phyloP scores from a whole-genome alignment of 257 asterid species.

The Fraxinus cuspidata region DNA sequence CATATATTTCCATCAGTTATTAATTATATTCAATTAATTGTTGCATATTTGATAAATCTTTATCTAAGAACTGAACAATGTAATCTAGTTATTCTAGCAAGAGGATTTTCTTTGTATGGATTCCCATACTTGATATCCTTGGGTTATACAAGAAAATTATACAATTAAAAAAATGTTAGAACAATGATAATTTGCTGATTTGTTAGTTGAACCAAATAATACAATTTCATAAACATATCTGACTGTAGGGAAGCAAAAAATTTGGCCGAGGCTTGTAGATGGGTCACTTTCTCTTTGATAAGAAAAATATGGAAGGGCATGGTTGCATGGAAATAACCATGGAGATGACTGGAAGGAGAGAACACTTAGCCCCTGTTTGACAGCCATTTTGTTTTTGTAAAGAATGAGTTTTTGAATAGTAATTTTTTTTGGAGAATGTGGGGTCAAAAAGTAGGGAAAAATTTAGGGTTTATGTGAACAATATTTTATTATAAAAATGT shows the following conservation, averaged over 20 bases:
- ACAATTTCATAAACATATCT: not conserved
- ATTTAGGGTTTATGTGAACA: no score
- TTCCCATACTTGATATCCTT: not conserved
- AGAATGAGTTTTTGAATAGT: no score
- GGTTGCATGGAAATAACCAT: slow-evolving; percentile 15
- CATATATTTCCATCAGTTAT: not conserved
- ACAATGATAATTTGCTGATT: slow-evolving; percentile 2
- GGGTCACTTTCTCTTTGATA: not conserved
- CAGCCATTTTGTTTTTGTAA: no score
- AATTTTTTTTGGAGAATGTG: no score
- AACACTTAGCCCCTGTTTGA: not conserved
- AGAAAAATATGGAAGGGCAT: slow-evolving; percentile 15
- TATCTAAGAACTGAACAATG: not conserved
- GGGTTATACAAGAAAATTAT: not conserved
- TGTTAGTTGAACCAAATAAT: slow-evolving; percentile 5
- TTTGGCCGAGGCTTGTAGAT: slow-evolving; percentile 4
- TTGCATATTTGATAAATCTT: not conserved
- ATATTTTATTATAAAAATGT: no score
- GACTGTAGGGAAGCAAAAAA: slow-evolving; percentile 1
- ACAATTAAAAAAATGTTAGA: not conserved
- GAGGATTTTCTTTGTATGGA: slow-evolving; percentile 3
- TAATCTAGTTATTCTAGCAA: not conserved
- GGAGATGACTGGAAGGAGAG: slow-evolving; percentile 10
- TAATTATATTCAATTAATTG: not conserved
- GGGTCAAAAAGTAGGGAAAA: no score